A percentile compares a stretch with the other conserved stretches of the same genome.
Conservation (phyloP, 306 rosid genomes). For the Citrullus amarus region DNA sequence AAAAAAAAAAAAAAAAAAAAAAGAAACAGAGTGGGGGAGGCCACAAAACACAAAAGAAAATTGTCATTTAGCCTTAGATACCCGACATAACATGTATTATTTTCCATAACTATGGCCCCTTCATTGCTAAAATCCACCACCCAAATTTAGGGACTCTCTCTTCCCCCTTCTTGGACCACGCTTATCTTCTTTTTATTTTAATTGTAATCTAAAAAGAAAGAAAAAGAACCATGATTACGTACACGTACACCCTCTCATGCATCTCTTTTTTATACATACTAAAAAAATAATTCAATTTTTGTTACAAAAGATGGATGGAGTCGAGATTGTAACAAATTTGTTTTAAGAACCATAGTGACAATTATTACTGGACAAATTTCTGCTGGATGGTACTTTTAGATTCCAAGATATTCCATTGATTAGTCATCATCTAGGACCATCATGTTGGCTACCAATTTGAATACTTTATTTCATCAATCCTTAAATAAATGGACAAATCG, state of each 20-base stretch:
- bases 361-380: neutral
- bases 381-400: neutral
- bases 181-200: neutral
- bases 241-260: too few species aligned
- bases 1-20: conserved; percentile 12
- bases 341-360: neutral
- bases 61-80: conserved; percentile 45
- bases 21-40: neutral
- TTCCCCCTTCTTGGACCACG: neutral
- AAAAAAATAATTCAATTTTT: too few species aligned
- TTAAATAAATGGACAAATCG: neutral
- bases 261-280: too few species aligned
- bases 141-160: neutral
- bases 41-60: conserved; percentile 16
- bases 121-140: neutral
- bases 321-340: too few species aligned
- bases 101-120: conserved; percentile 22
- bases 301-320: too few species aligned
- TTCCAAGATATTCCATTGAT: conserved; percentile 1
- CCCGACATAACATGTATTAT: conserved; percentile 46
- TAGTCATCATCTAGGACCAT: neutral
- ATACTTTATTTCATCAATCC: neutral
- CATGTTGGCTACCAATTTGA: neutral
- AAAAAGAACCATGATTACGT: neutral
- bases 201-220: neutral